These are phyloP conservation scores for Cantharellus anzutake DNA, from an alignment of 768 basidiomycete genomes.

Conservation along the genomic window DNA sequence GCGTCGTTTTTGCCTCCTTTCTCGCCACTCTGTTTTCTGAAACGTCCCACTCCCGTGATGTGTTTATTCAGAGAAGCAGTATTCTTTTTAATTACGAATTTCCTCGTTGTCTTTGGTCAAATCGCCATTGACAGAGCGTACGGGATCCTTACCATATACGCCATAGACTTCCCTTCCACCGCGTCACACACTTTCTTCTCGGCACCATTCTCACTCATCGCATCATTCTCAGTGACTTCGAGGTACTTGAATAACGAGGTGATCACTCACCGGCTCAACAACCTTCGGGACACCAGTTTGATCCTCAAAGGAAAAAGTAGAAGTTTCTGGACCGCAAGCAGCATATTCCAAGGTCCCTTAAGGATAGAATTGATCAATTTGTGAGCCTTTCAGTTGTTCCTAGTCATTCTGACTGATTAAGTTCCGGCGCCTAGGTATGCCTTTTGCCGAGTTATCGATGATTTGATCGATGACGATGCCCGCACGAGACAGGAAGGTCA, in stretches of 20 bases:
- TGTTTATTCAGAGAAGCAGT: background rate
- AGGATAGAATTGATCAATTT: background rate
- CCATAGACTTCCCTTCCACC: no score
- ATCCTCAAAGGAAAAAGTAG: background rate
- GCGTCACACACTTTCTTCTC: no score
- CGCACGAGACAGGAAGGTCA: background rate
- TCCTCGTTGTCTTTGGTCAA: background rate
- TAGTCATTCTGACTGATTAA: background rate
- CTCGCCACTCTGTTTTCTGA: background rate
- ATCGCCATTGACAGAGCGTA: background rate
- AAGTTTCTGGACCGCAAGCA: background rate
- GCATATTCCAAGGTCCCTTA: background rate
- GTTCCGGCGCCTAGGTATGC: background rate
- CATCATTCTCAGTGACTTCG: no score
- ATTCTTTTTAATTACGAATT: background rate
- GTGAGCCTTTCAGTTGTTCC: background rate
- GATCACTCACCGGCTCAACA: background rate
- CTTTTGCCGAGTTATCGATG: background rate
- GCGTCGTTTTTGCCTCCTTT: background rate
- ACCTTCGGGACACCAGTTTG: background rate
- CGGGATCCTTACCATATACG: background rate
- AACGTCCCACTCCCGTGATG: background rate
- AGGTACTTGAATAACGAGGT: no score
- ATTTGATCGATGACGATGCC: background rate
- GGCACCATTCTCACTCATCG: no score